Evolutionary conservation across 176 grass and related monocot species (phyloP), one percentile per base, ranked within the genome.

Genomic region (Areca catechu): DNA sequence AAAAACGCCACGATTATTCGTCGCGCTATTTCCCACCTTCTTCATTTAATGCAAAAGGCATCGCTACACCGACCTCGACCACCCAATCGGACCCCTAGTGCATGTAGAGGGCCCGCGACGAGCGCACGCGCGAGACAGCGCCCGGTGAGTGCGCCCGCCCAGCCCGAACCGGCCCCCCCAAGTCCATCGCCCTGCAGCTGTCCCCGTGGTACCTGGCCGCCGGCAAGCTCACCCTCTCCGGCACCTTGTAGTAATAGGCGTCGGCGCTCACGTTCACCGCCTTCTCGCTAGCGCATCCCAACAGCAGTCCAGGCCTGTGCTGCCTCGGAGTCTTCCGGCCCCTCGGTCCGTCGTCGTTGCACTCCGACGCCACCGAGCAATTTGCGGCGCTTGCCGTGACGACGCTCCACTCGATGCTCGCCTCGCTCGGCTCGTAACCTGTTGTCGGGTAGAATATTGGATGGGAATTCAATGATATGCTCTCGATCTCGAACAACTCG

Each of bases 401-500:
- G 24, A 92, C 84, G 29, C 93, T 92, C 87, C 87, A 92, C 62
- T 88, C 83, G 61, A 98, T 66, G 71, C 93, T 98, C 17, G 79
- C 81, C 69, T 98, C 84, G 66, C 93, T 88, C 1, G 87, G 87
- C 69, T 97, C 92, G 75, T 91, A 82, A 1, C 49, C 58, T 7
- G n/a, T 30, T 2, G 56, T 28, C 15, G 56, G 10, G 21, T 67
- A 54, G 48, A 77, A 80, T 20, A n/a, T n/a, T n/a, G 69, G 64
- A 22, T 78, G 62, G 15, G 85, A 79, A 4, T 75, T 80, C 60
- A 85, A 78, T 49, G 78, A 85, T 48, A 88, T 52, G 67, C 84
- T 88, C 76, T 83, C 89, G 64, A 98, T 91, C 82, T 98, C 93
- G 73, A 98, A 98, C 84, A 98, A 66, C 71, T 98, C 87, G 7